Base-by-base conservation (phyloP, 2,329 filamentous ascomycete genomes). In the Metarhizium guizhouense region DNA sequence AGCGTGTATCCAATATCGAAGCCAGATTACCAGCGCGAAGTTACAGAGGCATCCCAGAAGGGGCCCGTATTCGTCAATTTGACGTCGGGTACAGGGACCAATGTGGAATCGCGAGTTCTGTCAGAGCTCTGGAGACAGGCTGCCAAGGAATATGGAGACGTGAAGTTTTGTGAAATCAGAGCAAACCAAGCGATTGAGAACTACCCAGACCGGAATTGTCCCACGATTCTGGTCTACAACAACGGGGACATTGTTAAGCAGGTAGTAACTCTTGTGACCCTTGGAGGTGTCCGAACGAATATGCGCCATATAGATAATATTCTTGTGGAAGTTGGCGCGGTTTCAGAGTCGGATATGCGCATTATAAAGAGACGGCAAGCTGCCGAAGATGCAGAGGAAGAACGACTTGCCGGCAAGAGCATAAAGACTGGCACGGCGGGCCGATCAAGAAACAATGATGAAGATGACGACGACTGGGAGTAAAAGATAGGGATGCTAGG, bases 101-200 rank as follows among this genome's bases (percentile, higher is more conserved):
- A 96, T 65, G 80, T 87, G 38, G 92, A 97, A 72, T 95, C 91
- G 3, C 82, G 88, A 57, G 77, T 96, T 3, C 73, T 97, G 63
- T 85, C 86, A 1, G 88, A 95, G 67, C 77, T 96, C 20, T 99
- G 93, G 92, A 80, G 86, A 40, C 84, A 91, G 65, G 80, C 94
- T 45, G 93, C 94, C 1, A 74, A 73, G 57, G 90, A 93, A 65
- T 99, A 91, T 67, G 90, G 91, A 20, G 93, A 99, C 61, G 77
- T 99, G 70, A 99, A 99, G 74, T 99, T 99, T 72, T 97, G 93
- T 70, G 90, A 97, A 74, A 97, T 99, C 63, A 83, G 86, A 63
- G 94, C 86, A 6, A 86, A 90, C 67, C 84, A 96, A 74, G 96
- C 94, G 56, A 96, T 99, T 63, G 94, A 97, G 70, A 90, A 90